These are phyloP conservation scores for Magnusiomyces suaveolens DNA, from an alignment of 1,139 yeast genomes.

Conservation along the genomic window DNA sequence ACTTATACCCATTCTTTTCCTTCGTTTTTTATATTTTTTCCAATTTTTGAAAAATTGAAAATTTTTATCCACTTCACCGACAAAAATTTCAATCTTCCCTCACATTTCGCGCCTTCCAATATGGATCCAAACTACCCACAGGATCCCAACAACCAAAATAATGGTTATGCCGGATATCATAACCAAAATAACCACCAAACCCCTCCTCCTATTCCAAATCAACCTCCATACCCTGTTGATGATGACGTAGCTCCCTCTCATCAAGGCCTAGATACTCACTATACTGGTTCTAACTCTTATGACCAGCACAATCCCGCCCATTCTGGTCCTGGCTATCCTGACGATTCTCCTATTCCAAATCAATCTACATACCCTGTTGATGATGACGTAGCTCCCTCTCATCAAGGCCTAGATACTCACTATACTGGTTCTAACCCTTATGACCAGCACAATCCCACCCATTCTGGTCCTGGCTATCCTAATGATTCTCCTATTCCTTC, in stretches of 20 bases:
- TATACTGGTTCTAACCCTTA: background rate
- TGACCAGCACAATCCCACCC: background rate
- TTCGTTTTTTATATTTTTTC: background rate
- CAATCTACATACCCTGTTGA: background rate
- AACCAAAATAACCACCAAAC: background rate
- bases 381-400: background rate
- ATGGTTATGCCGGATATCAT: background rate
- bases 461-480: background rate
- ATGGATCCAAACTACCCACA: slow-evolving; percentile 1
- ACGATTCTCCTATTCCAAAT: background rate
- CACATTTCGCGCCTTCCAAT: background rate
- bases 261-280: background rate
- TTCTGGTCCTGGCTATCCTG: background rate
- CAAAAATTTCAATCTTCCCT: background rate
- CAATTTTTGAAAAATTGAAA: background rate
- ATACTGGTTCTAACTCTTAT: background rate
- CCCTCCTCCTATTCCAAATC: background rate
- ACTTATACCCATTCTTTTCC: background rate
- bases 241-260: background rate
- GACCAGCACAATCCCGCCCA: background rate
- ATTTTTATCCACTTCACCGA: too few species aligned
- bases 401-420: background rate
- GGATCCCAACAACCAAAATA: slow-evolving; percentile 1
- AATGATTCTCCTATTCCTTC: background rate
- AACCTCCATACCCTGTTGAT: background rate